phyloP scores from a whole-genome alignment of 257 asterid genomes.

The Solanum gracilifrons region DNA sequence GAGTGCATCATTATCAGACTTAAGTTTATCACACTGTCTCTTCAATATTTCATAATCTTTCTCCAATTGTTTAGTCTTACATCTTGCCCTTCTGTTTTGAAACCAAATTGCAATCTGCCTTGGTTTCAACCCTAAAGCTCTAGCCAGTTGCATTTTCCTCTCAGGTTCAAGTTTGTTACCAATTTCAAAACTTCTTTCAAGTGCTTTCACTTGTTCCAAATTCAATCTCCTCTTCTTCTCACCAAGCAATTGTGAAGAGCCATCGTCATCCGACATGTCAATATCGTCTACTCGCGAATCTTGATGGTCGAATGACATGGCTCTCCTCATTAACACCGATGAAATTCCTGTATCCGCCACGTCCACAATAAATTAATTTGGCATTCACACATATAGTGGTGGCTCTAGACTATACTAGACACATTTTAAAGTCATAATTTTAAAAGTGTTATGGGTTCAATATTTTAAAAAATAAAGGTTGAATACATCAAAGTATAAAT shows the following conservation, averaged over 20 bases:
- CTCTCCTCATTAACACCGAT: slow-evolving; percentile 56
- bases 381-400: background rate
- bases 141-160: slow-evolving; percentile 69
- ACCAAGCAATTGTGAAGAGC: slow-evolving; percentile 38
- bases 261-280: slow-evolving; percentile 57
- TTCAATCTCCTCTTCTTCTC: slow-evolving; percentile 76
- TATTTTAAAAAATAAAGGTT: background rate
- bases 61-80: slow-evolving; percentile 82
- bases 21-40: slow-evolving; percentile 52
- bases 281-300: slow-evolving; percentile 29
- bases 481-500: background rate
- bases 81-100: slow-evolving; percentile 80
- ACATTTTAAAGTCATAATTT: background rate
- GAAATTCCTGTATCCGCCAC: slow-evolving; percentile 28
- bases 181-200: slow-evolving; percentile 72
- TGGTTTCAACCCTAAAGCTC: slow-evolving; percentile 67
- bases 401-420: background rate
- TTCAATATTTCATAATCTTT: slow-evolving; percentile 58
- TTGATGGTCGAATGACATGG: slow-evolving; percentile 45
- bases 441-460: background rate
- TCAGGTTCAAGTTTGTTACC: slow-evolving; percentile 78
- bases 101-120: slow-evolving; percentile 87
- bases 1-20: slow-evolving; percentile 61
- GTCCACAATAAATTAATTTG: background rate
- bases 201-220: slow-evolving; percentile 70